A percentile compares a stretch with the other conserved stretches of the same genome.
phyloP scores from a whole-genome alignment of 2,329 filamentous ascomycete species.

The Cytospora chrysosperma region DNA sequence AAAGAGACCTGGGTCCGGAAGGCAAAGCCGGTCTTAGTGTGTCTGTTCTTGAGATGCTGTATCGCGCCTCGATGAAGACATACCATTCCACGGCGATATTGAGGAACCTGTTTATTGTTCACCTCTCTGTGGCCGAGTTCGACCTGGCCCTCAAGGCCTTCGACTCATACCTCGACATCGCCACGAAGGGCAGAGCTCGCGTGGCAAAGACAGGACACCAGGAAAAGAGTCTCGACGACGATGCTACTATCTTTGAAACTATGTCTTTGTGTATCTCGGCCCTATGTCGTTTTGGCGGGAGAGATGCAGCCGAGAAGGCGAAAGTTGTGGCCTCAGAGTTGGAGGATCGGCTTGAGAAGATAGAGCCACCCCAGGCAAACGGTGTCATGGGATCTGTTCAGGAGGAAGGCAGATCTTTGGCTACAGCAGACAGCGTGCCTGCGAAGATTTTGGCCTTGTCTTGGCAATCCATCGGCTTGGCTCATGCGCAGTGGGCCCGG shows the following conservation, averaged over 20 bases:
- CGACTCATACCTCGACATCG: conserved; percentile 86
- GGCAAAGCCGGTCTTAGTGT: conserved; percentile 74
- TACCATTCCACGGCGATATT: conserved; percentile 93
- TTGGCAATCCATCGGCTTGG: conserved; percentile 83
- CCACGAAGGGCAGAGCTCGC: conserved; percentile 80
- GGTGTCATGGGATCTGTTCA: conserved; percentile 24
- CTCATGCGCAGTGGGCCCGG: conserved; percentile 83
- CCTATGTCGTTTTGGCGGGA: conserved; percentile 77
- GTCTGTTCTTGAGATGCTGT: conserved; percentile 81
- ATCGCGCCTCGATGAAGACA: conserved; percentile 86
- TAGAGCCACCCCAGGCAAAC: conserved; percentile 38
- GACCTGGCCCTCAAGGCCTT: conserved; percentile 88
- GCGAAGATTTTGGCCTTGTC: conserved; percentile 64
- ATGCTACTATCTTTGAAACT: conserved; percentile 73
- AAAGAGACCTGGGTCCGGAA: conserved; percentile 77
- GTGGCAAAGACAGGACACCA: conserved; percentile 73
- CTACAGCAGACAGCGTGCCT: conserved; percentile 44
- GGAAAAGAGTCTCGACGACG: conserved; percentile 73
- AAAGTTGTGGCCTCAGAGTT: conserved; percentile 68
- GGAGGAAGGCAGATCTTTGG: conserved; percentile 24
- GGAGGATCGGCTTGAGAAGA: conserved; percentile 71
- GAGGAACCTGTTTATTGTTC: conserved; percentile 81
- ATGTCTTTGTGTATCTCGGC: conserved; percentile 77
- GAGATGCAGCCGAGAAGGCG: conserved; percentile 75
- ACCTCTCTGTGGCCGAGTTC: conserved; percentile 85